Evolutionary conservation across 2,329 filamentous ascomycete species (phyloP), one percentile per base, ranked within the genome.

Genomic region (Arthrobotrys sinensis): DNA sequence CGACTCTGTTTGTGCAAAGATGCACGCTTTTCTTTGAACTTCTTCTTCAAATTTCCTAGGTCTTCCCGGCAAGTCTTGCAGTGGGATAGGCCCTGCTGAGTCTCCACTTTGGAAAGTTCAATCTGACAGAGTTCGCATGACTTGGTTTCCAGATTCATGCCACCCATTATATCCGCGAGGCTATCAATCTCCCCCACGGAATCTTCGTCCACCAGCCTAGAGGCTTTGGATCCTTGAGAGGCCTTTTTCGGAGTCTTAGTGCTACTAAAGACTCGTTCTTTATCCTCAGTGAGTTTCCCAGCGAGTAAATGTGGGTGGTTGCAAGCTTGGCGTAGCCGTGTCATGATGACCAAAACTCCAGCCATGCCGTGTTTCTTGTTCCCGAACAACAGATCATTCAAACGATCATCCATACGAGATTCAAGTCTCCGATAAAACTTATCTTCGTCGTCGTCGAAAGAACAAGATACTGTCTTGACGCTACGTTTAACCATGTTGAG

Each of bases 241-340:
- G 81, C 79, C 12, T 82, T 82, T 57, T 87, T 87, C 40, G 88
- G 86, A 80, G 88, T 87, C 8, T 84, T 85, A 1, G 86, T 82
- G 38, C 85, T 87, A 4, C 86, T 85, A 77, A 85, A 84, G 36
- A 89, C 92, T 0, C 90, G 93, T 82, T 98, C 96, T 81, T 91
- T 93, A 83, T 99, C 96, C 80, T 93, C 93, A 69, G 91, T 91
- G 72, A 97, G 87, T 82, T 96, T 95, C 80, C 91, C 91, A 80
- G 93, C 93, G 11, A 97, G 91, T 53, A 99, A 87, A 80, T 93
- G 91, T 0, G 94, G 94, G 83, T 99, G 96, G 82, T 99, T 97
- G 84, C 96, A 99, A 19, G 94, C 93, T 36, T 99, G 96, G 76
- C 96, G 89, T 77, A 99, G 87, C 45, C 96, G 91, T 70, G 99